phyloP scores from a whole-genome alignment of 225 moss, liverwort and hornwort genomes.

The Climacium dendroides region DNA sequence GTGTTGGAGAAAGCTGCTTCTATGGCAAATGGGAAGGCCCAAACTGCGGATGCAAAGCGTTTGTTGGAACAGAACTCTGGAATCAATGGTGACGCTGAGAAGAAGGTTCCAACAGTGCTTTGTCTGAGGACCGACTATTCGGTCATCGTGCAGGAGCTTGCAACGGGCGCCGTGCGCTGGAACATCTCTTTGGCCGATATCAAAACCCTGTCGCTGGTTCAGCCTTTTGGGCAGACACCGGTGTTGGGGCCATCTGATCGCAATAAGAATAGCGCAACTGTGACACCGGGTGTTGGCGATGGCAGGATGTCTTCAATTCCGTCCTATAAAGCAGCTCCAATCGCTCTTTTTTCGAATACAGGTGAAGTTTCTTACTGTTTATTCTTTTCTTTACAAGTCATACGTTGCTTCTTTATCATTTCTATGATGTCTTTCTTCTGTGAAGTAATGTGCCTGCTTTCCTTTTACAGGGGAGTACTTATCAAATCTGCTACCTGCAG shows the following conservation, averaged over 20 bases:
- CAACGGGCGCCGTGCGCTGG: slow-evolving; percentile 40
- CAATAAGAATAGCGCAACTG: background rate
- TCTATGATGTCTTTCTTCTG: background rate
- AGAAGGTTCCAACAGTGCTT: slow-evolving; percentile 16
- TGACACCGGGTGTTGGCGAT: background rate
- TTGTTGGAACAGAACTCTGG: slow-evolving; percentile 2
- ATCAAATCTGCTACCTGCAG: slow-evolving; percentile 19
- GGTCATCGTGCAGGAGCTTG: slow-evolving; percentile 33
- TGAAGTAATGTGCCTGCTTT: background rate
- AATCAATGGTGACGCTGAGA: background rate
- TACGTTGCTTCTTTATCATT: background rate
- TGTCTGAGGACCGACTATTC: slow-evolving; percentile 46
- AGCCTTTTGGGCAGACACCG: background rate
- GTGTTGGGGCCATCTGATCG: background rate
- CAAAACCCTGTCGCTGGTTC: slow-evolving; percentile 23
- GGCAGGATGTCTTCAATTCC: background rate
- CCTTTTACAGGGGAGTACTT: slow-evolving; percentile 19
- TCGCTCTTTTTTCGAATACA: slow-evolving; percentile 27
- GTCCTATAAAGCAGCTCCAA: slow-evolving; percentile 10
- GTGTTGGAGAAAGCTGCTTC: slow-evolving; percentile 26
- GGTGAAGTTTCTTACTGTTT: background rate
- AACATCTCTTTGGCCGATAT: slow-evolving; percentile 43
- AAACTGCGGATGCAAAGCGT: slow-evolving; percentile 13
- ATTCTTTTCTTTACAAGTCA: background rate
- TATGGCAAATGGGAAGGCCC: slow-evolving; percentile 3